Evolutionary conservation across 1,284 basidiomycete species (phyloP).

Genomic region (Exobasidium cylindrosporum): DNA sequence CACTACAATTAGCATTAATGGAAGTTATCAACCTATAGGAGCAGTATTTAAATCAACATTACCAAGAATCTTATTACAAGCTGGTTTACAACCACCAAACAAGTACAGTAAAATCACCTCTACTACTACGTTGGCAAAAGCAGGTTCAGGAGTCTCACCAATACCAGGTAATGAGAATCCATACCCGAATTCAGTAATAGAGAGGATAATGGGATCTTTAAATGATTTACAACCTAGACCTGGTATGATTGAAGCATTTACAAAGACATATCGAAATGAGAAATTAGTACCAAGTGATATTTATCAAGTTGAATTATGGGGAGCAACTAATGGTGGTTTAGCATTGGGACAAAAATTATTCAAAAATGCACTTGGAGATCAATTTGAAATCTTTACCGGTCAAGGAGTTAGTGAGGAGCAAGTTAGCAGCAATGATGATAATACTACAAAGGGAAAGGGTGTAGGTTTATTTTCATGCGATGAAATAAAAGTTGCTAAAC

Average conservation of each 20-base stretch:
- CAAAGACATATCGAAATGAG: slow-evolving; percentile 28
- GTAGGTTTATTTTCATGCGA: slow-evolving; percentile 44
- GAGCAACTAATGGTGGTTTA: slow-evolving; percentile 40
- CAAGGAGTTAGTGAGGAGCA: neutral
- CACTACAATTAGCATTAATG: slow-evolving; percentile 33
- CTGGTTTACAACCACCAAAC: slow-evolving; percentile 26
- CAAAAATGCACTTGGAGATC: slow-evolving; percentile 23
- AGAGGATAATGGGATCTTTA: slow-evolving; percentile 39
- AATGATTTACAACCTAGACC: slow-evolving; percentile 32
- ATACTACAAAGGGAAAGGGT: slow-evolving; percentile 18
- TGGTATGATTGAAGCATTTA: slow-evolving; percentile 39
- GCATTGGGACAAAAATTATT: slow-evolving; percentile 30
- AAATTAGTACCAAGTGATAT: neutral
- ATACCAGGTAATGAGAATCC: slow-evolving; percentile 21
- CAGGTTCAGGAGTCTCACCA: neutral
- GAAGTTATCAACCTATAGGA: slow-evolving; percentile 35
- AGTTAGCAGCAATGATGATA: neutral
- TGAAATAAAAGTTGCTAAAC: slow-evolving; percentile 41
- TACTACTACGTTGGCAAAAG: neutral
- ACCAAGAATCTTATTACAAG: slow-evolving; percentile 36
- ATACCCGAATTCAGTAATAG: slow-evolving; percentile 21
- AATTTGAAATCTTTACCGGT: slow-evolving; percentile 9
- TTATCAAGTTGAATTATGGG: slow-evolving; percentile 22
- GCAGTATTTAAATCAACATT: slow-evolving; percentile 38
- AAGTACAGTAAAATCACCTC: neutral